Base-by-base conservation (phyloP, 2,329 filamentous ascomycete species). In the Phaeosphaeriaceae sp. region DNA sequence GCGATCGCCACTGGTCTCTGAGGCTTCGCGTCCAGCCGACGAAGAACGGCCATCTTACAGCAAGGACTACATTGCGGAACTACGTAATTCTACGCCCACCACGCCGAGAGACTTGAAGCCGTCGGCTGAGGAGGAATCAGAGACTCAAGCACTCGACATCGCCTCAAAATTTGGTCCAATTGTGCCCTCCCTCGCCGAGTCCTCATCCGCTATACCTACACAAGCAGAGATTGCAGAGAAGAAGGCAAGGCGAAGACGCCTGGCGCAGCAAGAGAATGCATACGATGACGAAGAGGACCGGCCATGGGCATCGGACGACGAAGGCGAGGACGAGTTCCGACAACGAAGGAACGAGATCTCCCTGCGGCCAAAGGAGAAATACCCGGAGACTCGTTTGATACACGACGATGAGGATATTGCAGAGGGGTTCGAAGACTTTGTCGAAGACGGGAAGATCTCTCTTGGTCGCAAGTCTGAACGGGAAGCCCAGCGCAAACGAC, bases 351-450 rank as follows among this genome's bases (percentile, higher is more conserved):
- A 74, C 51, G 79, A 83, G 55, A 81, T 84, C 57, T 78, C 86
- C 1, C 73, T 84, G 2, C 79, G 82, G 51, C 79, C 80, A 19
- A 86, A 87, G 63, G 87, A 89, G 68, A 87, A 90, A 63, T 85
- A 87, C 33, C 85, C 72, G 3, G 81, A 93, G 60, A 91, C 90
- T 6, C 86, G 94, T 1, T 84, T 98, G 1, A 85, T 93, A 6
- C 86, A 85, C 44, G 93, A 97, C 33, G 94, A 98, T 68, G 94
- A 98, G 73, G 92, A 98, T 70, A 85, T 97, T 0, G 91, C 91
- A 40, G 95, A 98, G 79, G 93, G 93, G 0, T 98, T 96, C 67
- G 94, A 98, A 59, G 90, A 94, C 54, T 97, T 91, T 68, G 91
- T 95, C 9, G 91, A 95, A 42, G 92, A 97, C 72, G 92, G 91